Conservation (phyloP, 2,329 filamentous ascomycete genomes). For the Metarhizium album region DNA sequence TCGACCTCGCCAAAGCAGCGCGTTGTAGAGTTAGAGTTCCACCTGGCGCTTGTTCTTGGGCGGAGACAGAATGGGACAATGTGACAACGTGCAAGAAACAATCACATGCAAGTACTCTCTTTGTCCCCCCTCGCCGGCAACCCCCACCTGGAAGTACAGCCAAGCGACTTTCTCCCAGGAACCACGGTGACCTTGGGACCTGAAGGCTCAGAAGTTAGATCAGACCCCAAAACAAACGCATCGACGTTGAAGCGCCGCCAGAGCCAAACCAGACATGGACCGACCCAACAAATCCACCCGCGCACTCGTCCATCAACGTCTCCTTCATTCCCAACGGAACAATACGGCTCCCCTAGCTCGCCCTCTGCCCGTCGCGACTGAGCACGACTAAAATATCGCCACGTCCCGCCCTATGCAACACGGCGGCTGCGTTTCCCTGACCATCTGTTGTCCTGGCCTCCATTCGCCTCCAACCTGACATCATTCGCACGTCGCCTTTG, state of each 20-base stretch:
- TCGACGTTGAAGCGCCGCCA: background rate
- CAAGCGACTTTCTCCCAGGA: too few relatives aligned
- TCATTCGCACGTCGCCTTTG: background rate
- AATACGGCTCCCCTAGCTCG: conserved; percentile 1
- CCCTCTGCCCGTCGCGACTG: conserved; percentile 1
- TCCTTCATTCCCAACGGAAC: background rate
- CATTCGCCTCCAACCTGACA: background rate
- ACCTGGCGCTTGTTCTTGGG: background rate
- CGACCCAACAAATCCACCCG: background rate
- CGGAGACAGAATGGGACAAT: background rate
- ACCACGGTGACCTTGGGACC: too few relatives aligned
- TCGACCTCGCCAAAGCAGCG: background rate
- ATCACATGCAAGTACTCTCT: background rate
- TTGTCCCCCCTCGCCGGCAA: background rate
- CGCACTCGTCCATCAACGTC: background rate
- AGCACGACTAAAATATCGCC: background rate
- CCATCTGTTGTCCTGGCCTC: background rate
- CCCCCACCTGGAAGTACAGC: background rate
- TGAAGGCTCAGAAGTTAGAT: too few relatives aligned
- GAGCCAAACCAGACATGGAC: background rate
- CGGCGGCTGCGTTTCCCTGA: background rate
- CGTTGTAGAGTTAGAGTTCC: background rate
- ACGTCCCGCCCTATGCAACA: background rate
- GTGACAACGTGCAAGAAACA: too few relatives aligned
- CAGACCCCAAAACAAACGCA: background rate